Evolutionary conservation across 1,284 basidiomycete genomes (phyloP).

Genomic region (Sanguinoderma infundibulare): DNA sequence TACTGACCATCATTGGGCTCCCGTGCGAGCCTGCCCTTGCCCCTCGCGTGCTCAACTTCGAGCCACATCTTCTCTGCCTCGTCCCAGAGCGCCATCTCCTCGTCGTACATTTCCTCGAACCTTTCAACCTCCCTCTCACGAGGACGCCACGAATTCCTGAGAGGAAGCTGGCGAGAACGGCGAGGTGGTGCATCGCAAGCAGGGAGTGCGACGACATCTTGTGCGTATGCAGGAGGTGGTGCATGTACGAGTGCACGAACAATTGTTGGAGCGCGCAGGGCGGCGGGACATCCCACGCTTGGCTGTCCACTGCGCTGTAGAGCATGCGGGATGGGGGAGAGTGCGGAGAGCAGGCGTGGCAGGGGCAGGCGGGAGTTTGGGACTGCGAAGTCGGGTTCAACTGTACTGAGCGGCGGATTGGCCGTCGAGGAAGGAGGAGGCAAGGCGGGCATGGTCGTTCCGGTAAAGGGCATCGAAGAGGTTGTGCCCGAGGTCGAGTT

Average conservation of each 20-base stretch:
- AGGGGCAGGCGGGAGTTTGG: constrained; percentile 50
- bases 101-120: constrained; percentile 60
- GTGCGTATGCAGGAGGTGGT: constrained; percentile 84
- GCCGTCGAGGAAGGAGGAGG: constrained; percentile 44
- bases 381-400: background rate
- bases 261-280: constrained; percentile 36
- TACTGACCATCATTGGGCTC: too few relatives aligned
- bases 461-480: constrained; percentile 64
- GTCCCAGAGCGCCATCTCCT: constrained; percentile 46
- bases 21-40: constrained; percentile 66
- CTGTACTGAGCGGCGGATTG: constrained; percentile 3
- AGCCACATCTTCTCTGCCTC: constrained; percentile 61
- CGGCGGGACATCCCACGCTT: constrained; percentile 13
- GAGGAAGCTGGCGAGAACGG: constrained; percentile 69
- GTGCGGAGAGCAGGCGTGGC: constrained; percentile 66
- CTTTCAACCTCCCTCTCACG: constrained; percentile 47
- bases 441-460: constrained; percentile 60
- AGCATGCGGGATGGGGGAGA: constrained; percentile 42
- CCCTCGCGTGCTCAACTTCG: constrained; percentile 65
- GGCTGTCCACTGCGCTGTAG: constrained; percentile 54
- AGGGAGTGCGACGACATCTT: constrained; percentile 84
- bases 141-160: constrained; percentile 55
- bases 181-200: constrained; percentile 74
- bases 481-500: constrained; percentile 66
- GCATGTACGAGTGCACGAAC: constrained; percentile 74